Base-by-base conservation (phyloP, 805 yeast species). In the Zygotorulaspora chibaensis region DNA sequence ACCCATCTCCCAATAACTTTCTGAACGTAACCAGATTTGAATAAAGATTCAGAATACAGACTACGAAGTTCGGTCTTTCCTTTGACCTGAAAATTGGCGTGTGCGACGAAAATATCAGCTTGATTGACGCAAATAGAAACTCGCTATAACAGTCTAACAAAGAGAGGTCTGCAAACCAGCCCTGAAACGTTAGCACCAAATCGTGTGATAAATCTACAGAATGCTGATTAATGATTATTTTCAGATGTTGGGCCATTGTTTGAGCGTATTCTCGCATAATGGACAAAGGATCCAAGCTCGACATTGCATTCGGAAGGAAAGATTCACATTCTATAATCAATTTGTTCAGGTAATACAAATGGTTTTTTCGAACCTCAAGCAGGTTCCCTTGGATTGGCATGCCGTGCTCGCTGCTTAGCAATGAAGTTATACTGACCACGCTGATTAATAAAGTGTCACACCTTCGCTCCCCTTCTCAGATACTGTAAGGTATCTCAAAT, bases 81-180 rank as follows among this genome's bases (percentile, higher is more conserved):
- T 42, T 44, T 25, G 51, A 47, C 41, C 56, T 52, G 26, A 54
- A 54, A 20, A 48, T 40, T 10, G 53, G 33, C 9, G 50, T 46
- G 18, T 49, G 47, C 9, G 39, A 12, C 15, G 51, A 40, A 29
- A 55, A 52, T 3, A 57, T 45, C 18, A 53, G 43, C 29, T 43
- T 50, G 8, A 46, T 33, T 2, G 52, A 45, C 27, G 48, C 50
- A 23, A 37, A 40, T 26, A 56, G 39, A 28, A 54, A 40, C n/a
- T 42, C 39, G 9, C 43, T 42, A 35, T 55, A 55, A 9, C 37
- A 26, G 25, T 47, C 40, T 27, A 54, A 38, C n/a, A 54, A 17
- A 20, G 43, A 42, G 10, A 35, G 37, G 15, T 49, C 52, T 30
- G 40, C 31, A 29, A 48, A 48, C 20, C 33, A 30, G 7, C 41